A percentile compares a stretch with the other conserved stretches of the same genome.
phyloP scores from a whole-genome alignment of 106 monocot species.

The Cymbidium sinense region DNA sequence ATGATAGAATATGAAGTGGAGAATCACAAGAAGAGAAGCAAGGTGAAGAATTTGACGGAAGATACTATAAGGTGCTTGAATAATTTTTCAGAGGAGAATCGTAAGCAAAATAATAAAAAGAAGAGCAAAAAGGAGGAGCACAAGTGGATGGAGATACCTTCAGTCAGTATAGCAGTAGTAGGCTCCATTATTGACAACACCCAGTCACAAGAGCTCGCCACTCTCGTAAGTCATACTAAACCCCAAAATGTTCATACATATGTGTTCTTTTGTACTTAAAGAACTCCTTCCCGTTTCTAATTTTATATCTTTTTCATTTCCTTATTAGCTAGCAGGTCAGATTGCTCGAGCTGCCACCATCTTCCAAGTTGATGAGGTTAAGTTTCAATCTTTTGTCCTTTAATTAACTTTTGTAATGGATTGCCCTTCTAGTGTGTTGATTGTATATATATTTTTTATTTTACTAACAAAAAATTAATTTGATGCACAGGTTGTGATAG shows the following conservation, averaged over 20 bases:
- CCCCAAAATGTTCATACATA: not conserved
- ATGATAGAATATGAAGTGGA: not conserved
- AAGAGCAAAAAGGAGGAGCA: slow-evolving; percentile 6
- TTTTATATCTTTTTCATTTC: not conserved
- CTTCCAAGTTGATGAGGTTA: slow-evolving; percentile 88
- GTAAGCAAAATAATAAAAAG: slow-evolving; percentile 17
- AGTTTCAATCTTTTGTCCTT: not conserved
- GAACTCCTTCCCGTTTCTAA: not conserved
- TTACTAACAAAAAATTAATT: slow-evolving; percentile 10
- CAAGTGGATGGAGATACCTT: slow-evolving; percentile 23
- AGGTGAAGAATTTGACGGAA: not conserved
- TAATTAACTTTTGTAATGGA: not conserved
- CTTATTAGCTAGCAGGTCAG: slow-evolving; percentile 75
- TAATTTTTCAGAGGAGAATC: not conserved
- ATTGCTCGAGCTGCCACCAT: slow-evolving; percentile 88
- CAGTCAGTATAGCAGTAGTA: slow-evolving; percentile 80
- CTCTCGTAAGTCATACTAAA: slow-evolving; percentile 41
- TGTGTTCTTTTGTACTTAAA: not conserved
- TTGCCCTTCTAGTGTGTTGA: not conserved
- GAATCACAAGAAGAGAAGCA: not conserved
- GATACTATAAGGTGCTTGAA: not conserved
- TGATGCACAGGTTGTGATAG: slow-evolving; percentile 69
- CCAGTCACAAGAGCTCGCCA: slow-evolving; percentile 93
- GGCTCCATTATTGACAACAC: slow-evolving; percentile 96
- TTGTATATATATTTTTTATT: not conserved